These are phyloP conservation scores for Amborella trichopoda DNA, from an alignment of 164 flowering plant species.

Conservation along the genomic window DNA sequence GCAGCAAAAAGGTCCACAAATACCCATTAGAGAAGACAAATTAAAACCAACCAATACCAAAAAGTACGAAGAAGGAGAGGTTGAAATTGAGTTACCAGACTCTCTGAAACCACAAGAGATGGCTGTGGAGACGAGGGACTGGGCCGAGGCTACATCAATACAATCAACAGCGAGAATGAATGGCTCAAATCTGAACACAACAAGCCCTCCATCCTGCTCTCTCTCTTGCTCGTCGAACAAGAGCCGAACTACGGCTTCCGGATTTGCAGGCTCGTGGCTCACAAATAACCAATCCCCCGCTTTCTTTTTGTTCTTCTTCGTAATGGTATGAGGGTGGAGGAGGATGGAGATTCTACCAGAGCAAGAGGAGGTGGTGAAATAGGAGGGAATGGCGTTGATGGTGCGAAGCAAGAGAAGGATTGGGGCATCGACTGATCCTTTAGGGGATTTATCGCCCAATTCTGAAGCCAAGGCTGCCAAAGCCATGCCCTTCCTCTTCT, in stretches of 20 bases:
- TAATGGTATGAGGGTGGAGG: conserved; percentile 35
- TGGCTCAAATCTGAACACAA: conserved; percentile 82
- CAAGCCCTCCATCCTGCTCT: conserved; percentile 10
- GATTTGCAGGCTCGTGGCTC: conserved; percentile 55
- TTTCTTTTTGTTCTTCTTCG: conserved; percentile 26
- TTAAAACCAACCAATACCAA: too few species aligned
- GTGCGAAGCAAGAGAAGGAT: conserved; percentile 58
- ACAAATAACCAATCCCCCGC: conserved; percentile 78
- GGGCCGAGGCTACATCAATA: conserved; percentile 41
- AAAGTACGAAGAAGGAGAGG: too few species aligned
- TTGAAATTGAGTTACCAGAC: conserved; percentile 20
- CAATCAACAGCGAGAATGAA: conserved; percentile 77
- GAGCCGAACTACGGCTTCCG: conserved; percentile 27
- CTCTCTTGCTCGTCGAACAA: conserved; percentile 22
- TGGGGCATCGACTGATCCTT: conserved; percentile 61
- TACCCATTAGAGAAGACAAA: too few species aligned
- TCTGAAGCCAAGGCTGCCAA: conserved; percentile 34
- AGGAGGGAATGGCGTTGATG: conserved; percentile 55
- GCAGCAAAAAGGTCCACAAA: too few species aligned
- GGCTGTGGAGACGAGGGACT: conserved; percentile 49
- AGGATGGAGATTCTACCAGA: conserved; percentile 92
- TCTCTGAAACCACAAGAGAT: conserved; percentile 69
- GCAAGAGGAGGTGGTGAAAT: conserved; percentile 94
- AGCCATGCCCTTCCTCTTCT: conserved; percentile 56
- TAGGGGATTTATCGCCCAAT: conserved; percentile 64